Conservation (phyloP, 164 flowering plant genomes). For the Cinnamomum chago region DNA sequence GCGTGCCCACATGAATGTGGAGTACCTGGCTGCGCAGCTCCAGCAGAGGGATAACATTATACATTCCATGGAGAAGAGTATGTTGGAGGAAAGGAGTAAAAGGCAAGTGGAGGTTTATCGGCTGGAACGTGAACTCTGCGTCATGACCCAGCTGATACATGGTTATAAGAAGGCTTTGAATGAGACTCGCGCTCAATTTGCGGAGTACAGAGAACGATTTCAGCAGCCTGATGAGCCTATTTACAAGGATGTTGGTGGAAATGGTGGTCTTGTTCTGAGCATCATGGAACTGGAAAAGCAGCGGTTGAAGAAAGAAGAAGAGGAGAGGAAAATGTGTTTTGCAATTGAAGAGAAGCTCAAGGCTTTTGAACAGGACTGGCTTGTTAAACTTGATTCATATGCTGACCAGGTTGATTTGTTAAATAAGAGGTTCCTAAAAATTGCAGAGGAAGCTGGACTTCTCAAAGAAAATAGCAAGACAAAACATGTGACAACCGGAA, state of each 20-base stretch:
- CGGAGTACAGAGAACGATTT: constrained; percentile 52
- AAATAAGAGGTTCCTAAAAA: constrained; percentile 19
- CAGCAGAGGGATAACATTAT: constrained; percentile 42
- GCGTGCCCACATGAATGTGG: constrained; percentile 34
- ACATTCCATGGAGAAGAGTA: constrained; percentile 34
- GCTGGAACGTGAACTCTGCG: constrained; percentile 55
- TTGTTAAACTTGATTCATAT: constrained; percentile 17
- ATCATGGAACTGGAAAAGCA: constrained; percentile 50
- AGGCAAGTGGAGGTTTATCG: constrained; percentile 40
- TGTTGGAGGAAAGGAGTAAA: constrained; percentile 44
- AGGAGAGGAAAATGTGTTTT: constrained; percentile 36
- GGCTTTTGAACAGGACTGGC: constrained; percentile 33
- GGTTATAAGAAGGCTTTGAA: constrained; percentile 74
- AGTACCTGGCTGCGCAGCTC: constrained; percentile 37
- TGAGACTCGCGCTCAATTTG: constrained; percentile 44
- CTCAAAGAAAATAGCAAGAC: constrained; percentile 35
- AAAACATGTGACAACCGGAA: constrained; percentile 14
- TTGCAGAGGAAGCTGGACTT: constrained; percentile 22
- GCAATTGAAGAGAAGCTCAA: constrained; percentile 30
- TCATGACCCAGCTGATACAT: constrained; percentile 51
- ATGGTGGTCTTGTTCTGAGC: constrained; percentile 74
- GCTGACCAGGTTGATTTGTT: constrained; percentile 17
- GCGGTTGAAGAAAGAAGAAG: constrained; percentile 52
- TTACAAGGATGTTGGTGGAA: constrained; percentile 66
- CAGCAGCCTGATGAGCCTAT: constrained; percentile 59